phyloP scores from a whole-genome alignment of 2,329 filamentous ascomycete genomes.

The Ophiostoma australiae region DNA sequence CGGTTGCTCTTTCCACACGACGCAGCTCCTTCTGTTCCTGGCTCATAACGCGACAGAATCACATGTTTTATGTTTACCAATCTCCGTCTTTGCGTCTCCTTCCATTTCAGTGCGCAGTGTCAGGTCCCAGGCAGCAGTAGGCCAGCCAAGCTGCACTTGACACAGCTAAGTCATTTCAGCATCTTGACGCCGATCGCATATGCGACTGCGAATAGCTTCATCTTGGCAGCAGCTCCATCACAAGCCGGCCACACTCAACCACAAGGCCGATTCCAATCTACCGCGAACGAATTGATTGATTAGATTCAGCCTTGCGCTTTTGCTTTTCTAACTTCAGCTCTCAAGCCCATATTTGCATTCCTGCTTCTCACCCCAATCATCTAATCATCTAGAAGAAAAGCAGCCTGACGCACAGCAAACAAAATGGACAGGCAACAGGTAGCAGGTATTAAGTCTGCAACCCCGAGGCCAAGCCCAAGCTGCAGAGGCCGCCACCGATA shows the following conservation, averaged over 20 bases:
- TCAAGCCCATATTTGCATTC: background rate
- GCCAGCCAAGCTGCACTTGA: background rate
- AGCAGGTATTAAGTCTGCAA: too few species aligned
- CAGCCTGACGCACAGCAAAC: background rate
- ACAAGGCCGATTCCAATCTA: background rate
- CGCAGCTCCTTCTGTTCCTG: background rate
- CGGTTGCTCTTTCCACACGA: background rate
- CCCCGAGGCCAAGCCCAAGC: background rate
- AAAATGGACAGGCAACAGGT: background rate
- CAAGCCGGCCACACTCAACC: background rate
- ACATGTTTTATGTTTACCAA: background rate
- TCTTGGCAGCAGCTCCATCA: background rate
- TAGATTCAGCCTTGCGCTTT: background rate
- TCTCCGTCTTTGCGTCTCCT: background rate
- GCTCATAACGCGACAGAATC: background rate
- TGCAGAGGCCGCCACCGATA: conserved; percentile 5
- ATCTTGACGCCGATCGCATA: background rate
- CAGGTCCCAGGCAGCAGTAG: background rate
- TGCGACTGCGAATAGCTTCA: background rate
- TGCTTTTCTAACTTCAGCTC: background rate
- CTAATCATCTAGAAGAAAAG: too few species aligned
- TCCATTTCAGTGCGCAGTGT: background rate
- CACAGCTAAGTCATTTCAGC: background rate
- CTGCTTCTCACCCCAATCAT: background rate
- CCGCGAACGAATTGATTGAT: background rate